Percentiles rank a stretch among this genome's conserved stretches.
Evolutionary conservation across 2,329 filamentous ascomycete species (phyloP).

Genomic region (Phyllosticta ampelicida): DNA sequence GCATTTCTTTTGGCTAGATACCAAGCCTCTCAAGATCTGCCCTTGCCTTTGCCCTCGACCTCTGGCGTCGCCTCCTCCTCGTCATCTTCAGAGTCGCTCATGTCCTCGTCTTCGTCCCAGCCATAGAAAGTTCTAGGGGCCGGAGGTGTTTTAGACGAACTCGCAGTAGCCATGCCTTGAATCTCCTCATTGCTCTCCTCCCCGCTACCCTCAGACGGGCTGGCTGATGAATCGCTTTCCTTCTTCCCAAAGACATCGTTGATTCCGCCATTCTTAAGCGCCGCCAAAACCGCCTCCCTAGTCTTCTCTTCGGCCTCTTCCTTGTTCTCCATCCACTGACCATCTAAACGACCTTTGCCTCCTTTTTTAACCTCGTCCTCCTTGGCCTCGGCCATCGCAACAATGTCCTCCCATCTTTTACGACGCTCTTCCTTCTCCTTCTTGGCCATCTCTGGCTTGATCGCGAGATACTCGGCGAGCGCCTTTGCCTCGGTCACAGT

Average conservation of each 20-base stretch:
- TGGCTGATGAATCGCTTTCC: slow-evolving; percentile 28
- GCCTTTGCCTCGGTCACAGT: slow-evolving; percentile 95
- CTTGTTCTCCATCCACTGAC: slow-evolving; percentile 90
- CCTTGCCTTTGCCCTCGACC: slow-evolving; percentile 33
- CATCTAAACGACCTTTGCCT: slow-evolving; percentile 57
- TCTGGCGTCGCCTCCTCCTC: slow-evolving; percentile 16
- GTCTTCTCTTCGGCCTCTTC: slow-evolving; percentile 82
- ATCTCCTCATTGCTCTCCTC: slow-evolving; percentile 6
- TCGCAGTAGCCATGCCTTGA: slow-evolving; percentile 24
- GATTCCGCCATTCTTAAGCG: slow-evolving; percentile 50
- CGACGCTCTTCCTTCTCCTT: slow-evolving; percentile 81
- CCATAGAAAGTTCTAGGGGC: slow-evolving; percentile 51
- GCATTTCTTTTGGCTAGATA: neutral
- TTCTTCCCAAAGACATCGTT: slow-evolving; percentile 35
- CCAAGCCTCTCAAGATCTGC: slow-evolving; percentile 21
- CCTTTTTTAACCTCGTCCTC: slow-evolving; percentile 75
- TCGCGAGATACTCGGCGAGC: slow-evolving; percentile 84
- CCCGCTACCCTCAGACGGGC: slow-evolving; percentile 15
- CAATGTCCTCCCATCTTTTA: slow-evolving; percentile 77
- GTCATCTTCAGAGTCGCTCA: slow-evolving; percentile 38
- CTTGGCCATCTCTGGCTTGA: slow-evolving; percentile 95
- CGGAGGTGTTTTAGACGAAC: slow-evolving; percentile 19
- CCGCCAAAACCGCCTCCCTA: slow-evolving; percentile 60
- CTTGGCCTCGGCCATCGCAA: slow-evolving; percentile 70
- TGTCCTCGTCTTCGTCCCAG: slow-evolving; percentile 63